Evolutionary conservation across 208 protist species (phyloP).

Genomic region (Crithidia fasciculata): DNA sequence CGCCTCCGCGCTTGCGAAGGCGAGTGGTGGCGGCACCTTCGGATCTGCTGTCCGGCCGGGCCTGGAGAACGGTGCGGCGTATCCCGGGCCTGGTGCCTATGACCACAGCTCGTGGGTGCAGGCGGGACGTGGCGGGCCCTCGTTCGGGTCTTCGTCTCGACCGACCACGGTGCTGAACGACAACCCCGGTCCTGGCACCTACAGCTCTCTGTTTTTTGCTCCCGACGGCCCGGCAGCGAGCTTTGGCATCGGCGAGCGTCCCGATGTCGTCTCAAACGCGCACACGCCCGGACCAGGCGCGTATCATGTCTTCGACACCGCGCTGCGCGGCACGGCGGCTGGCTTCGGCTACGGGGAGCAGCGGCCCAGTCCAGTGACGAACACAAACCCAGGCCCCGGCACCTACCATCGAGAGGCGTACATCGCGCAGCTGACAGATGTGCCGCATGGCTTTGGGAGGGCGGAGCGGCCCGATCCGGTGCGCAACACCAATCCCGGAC

Average conservation of each 20-base stretch:
- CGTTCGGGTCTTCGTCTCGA: slow-evolving; percentile 1
- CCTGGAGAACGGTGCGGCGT: slow-evolving; percentile 14
- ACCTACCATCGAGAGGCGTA: slow-evolving; percentile 19
- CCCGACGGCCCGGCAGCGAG: background rate
- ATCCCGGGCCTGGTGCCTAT: slow-evolving; percentile 52
- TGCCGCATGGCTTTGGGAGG: slow-evolving; percentile 14
- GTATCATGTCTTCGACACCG: slow-evolving; percentile 4
- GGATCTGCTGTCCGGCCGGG: background rate
- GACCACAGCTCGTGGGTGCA: slow-evolving; percentile 12
- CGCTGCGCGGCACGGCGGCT: background rate
- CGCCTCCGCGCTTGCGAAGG: background rate
- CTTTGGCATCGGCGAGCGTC: slow-evolving; percentile 33
- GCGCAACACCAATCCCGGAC: slow-evolving; percentile 11
- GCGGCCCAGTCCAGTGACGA: slow-evolving; percentile 13
- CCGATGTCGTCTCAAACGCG: background rate
- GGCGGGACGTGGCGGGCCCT: background rate
- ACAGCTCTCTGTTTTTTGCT: background rate
- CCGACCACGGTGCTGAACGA: slow-evolving; percentile 7
- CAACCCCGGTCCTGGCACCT: slow-evolving; percentile 41
- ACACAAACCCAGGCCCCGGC: slow-evolving; percentile 31
- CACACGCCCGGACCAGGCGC: slow-evolving; percentile 20
- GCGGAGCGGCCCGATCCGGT: slow-evolving; percentile 1
- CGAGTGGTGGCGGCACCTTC: background rate
- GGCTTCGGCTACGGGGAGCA: slow-evolving; percentile 12
- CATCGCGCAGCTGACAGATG: background rate